Evolutionary conservation across 1,139 yeast species (phyloP).

Genomic region (Candida smagusa): DNA sequence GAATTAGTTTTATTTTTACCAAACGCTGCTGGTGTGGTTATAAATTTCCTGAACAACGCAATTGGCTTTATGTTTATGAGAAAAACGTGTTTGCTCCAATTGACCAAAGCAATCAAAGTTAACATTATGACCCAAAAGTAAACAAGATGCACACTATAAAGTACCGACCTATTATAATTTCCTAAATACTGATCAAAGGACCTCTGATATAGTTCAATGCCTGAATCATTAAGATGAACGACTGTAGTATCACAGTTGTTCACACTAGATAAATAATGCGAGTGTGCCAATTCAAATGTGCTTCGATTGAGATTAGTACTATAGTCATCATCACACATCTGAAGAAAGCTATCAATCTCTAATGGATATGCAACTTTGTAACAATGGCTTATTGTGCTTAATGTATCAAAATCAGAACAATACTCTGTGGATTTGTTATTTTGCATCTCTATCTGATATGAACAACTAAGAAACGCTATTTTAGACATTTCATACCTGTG

Average conservation of each 20-base stretch:
- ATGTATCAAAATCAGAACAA: constrained; percentile 20
- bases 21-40: constrained; percentile 48
- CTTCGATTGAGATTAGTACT: constrained; percentile 27
- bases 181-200: constrained; percentile 38
- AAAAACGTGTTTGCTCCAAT: constrained; percentile 30
- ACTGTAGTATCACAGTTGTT: constrained; percentile 23
- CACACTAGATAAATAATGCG: constrained; percentile 35
- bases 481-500: constrained; percentile 24
- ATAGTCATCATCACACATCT: constrained; percentile 23
- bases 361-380: constrained; percentile 23
- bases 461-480: constrained; percentile 33
- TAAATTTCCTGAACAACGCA: constrained; percentile 33
- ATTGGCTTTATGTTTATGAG: constrained; percentile 19
- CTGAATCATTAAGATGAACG: constrained; percentile 22
- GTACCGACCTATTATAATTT: constrained; percentile 35
- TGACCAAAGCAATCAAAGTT: constrained; percentile 22
- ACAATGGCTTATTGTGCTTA: constrained; percentile 43
- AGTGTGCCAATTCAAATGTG: constrained; percentile 30
- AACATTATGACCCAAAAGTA: constrained; percentile 32
- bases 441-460: constrained; percentile 22
- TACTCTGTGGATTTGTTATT: constrained; percentile 5
- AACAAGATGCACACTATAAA: constrained; percentile 29
- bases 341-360: constrained; percentile 23
- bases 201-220: constrained; percentile 15
- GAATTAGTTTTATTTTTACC: constrained; percentile 36